phyloP scores from a whole-genome alignment of 2,329 filamentous ascomycete genomes.

The Thelonectria olida region DNA sequence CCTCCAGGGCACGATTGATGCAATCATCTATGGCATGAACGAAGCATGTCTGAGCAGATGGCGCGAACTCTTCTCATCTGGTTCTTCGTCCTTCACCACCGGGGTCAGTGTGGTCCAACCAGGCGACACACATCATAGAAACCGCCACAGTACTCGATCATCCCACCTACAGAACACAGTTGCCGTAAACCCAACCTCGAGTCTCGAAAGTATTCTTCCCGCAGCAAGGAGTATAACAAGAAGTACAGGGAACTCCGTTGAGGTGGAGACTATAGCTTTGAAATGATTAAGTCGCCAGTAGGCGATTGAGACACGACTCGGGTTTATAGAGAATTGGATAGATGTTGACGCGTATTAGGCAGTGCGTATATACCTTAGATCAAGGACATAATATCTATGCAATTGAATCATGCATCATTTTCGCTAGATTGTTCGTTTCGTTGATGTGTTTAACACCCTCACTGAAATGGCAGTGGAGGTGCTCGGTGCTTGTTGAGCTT shows the following conservation, averaged over 20 bases:
- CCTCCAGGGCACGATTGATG: constrained; percentile 13
- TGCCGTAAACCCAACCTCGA: background rate
- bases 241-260: background rate
- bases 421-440: no score
- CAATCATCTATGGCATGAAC: constrained; percentile 15
- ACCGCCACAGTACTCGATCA: background rate
- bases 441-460: no score
- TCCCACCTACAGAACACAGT: background rate
- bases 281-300: no score
- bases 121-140: background rate
- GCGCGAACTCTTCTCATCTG: background rate
- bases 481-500: no score
- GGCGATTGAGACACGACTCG: no score
- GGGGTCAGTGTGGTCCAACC: background rate
- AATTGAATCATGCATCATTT: no score
- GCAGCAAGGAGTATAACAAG: background rate
- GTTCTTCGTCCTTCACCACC: background rate
- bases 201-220: background rate
- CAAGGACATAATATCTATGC: no score
- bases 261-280: background rate
- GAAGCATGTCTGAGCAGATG: constrained; percentile 6
- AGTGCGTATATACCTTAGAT: no score
- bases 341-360: no score
- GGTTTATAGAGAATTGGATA: no score
- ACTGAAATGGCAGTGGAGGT: no score